Base-by-base conservation (phyloP, 139 green algal species). In the Nannochloris sp. region DNA sequence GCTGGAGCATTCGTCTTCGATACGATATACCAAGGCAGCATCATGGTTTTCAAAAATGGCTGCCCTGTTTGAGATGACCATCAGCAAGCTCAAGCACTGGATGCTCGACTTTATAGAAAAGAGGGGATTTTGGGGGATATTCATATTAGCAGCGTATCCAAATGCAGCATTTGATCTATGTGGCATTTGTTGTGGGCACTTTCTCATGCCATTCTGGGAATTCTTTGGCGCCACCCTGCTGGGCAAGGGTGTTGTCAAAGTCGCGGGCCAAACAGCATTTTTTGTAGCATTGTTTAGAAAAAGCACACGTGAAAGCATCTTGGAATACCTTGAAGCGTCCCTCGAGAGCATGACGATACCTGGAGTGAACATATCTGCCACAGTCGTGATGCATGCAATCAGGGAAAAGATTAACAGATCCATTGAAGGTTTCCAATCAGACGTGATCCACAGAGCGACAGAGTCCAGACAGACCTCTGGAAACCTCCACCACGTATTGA, bases 81-180 rank as follows among this genome's bases (percentile, higher is more conserved):
- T 56, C n/a, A 56, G 80, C 2, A 56, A 57, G 4, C 82, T 90
- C 79, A 78, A 90, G 68, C 66, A 72, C 17, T 91, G 82, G 88
- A 95, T 96, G 88, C 79, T 93, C 49, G 12, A 51, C 3, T 78
- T 95, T 65, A 91, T 96, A 53, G 61, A 83, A 64, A 61, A 64
- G 49, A 75, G 88, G 59, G 89, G 89, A 30, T 96, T 96, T 59
- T 68, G 79, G 62, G 89, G 82, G 28, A 89, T 96, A n/a, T 74
- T 96, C 36, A 55, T 89, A 57, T 75, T 96, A n/a, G 81, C 87
- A 6, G 84, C 86, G 6, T 96, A 82, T 75, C 89, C 89, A 25
- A 96, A 96, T 69, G 85, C 86, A 17, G 78, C 81, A 6, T 96
- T 96, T 67, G 89, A 96, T 72, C 72, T 96, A 40, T 96, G 89